Conservation (phyloP, 1,284 basidiomycete species). For the Cryptococcus jaspeensis region DNA sequence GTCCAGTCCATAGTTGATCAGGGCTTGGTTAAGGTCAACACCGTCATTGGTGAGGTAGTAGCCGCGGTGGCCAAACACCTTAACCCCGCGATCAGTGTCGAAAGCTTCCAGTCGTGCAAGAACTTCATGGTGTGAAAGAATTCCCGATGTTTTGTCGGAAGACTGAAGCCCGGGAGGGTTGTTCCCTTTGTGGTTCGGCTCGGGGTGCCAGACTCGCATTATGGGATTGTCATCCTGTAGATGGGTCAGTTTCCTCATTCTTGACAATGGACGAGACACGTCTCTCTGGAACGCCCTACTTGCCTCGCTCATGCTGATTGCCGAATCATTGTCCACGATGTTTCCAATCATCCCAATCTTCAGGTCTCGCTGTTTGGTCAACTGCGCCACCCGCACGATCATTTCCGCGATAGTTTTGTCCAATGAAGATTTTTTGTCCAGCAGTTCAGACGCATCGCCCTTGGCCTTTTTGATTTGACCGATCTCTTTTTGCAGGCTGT, state of each 20-base stretch:
- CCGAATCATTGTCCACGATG: constrained; percentile 82
- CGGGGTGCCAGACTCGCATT: constrained; percentile 81
- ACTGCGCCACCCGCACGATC: constrained; percentile 73
- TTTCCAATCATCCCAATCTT: constrained; percentile 86
- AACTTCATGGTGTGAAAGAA: constrained; percentile 96
- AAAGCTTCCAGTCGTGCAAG: constrained; percentile 89
- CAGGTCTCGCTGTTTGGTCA: constrained; percentile 63
- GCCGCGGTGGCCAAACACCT: constrained; percentile 91
- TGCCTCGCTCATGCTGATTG: constrained; percentile 86
- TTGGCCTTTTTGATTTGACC: constrained; percentile 93
- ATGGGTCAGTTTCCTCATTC: neutral
- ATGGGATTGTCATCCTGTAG: constrained; percentile 82
- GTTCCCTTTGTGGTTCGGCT: constrained; percentile 62
- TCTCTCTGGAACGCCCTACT: constrained; percentile 21
- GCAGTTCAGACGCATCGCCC: constrained; percentile 79
- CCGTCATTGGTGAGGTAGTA: constrained; percentile 96
- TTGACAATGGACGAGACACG: neutral
- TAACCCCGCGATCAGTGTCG: constrained; percentile 92
- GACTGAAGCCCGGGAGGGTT: constrained; percentile 50
- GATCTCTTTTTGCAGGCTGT: constrained; percentile 91
- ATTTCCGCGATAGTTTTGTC: constrained; percentile 70
- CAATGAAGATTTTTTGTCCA: constrained; percentile 74
- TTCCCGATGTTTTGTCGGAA: constrained; percentile 63
- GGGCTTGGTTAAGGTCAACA: constrained; percentile 93
- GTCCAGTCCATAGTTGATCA: constrained; percentile 93